Evolutionary conservation across 163 green algal genomes (phyloP).

Genomic region (Chlamydomonas reinhardtii): DNA sequence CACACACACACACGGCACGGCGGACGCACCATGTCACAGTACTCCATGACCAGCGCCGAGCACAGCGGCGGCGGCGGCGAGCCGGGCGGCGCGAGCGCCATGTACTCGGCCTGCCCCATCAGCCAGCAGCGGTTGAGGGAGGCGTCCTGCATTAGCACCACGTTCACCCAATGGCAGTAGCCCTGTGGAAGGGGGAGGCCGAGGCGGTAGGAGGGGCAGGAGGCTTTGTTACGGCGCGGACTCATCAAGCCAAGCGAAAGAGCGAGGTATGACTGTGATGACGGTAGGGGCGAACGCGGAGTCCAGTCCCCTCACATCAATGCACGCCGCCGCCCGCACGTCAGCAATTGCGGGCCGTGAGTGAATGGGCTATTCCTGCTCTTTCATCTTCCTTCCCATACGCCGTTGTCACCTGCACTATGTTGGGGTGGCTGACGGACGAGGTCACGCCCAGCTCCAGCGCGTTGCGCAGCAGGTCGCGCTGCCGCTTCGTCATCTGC

Average conservation of each 20-base stretch:
- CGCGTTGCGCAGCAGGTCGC: constrained; percentile 44
- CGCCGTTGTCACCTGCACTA: constrained; percentile 33
- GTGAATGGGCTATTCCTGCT: no score
- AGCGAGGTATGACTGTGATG: no score
- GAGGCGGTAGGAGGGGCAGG: no score
- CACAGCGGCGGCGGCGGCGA: constrained; percentile 44
- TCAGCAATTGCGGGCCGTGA: no score
- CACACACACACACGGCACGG: neutral
- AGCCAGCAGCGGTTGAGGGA: constrained; percentile 49
- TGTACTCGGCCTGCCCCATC: constrained; percentile 48
- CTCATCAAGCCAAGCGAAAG: no score
- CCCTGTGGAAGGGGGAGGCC: neutral
- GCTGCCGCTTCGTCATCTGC: constrained; percentile 42
- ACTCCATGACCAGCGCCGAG: constrained; percentile 49
- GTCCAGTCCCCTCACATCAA: no score
- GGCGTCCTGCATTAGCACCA: constrained; percentile 46
- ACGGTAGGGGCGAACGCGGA: no score
- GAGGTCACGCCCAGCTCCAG: constrained; percentile 43
- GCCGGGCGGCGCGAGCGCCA: constrained; percentile 39
- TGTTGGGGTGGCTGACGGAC: constrained; percentile 37
- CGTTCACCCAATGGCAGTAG: constrained; percentile 51
- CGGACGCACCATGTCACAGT: constrained; percentile 49
- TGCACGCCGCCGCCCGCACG: no score
- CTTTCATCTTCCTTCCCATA: no score
- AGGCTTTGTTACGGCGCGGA: no score